Conservation (phyloP, 2,329 filamentous ascomycete genomes). For the Alternaria conjuncta region DNA sequence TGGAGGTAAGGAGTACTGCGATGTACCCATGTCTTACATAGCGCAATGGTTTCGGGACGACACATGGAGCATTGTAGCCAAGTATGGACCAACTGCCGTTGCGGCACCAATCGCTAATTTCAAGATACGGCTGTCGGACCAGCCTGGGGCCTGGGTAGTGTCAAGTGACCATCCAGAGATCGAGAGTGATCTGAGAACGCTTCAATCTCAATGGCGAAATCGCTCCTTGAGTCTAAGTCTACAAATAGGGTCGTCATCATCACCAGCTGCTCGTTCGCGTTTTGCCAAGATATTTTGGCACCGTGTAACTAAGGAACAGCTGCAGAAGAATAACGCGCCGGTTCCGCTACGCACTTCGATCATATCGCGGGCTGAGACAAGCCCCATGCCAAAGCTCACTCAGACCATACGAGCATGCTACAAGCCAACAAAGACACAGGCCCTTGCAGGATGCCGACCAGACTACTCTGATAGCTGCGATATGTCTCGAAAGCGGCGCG, state of each 20-base stretch:
- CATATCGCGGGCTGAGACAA: neutral
- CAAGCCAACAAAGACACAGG: neutral
- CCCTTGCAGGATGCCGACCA: neutral
- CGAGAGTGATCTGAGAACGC: slow-evolving; percentile 15
- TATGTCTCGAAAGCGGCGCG: neutral
- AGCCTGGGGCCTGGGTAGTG: slow-evolving; percentile 25
- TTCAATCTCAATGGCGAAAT: slow-evolving; percentile 14
- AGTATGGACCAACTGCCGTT: slow-evolving; percentile 29
- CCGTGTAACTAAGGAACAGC: slow-evolving; percentile 6
- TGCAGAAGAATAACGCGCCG: slow-evolving; percentile 26
- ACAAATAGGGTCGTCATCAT: neutral
- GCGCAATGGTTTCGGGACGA: slow-evolving; percentile 45
- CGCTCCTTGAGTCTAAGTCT: neutral
- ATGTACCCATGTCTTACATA: slow-evolving; percentile 43
- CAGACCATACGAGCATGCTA: neutral
- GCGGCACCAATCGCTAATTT: slow-evolving; percentile 29
- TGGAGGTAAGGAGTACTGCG: slow-evolving; percentile 39
- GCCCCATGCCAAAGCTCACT: neutral
- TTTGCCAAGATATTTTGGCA: slow-evolving; percentile 14
- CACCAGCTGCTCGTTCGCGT: neutral
- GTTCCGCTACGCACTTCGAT: slow-evolving; percentile 14
- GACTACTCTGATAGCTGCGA: neutral
- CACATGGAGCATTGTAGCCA: slow-evolving; percentile 37
- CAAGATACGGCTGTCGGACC: slow-evolving; percentile 26
- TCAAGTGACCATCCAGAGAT: slow-evolving; percentile 21